phyloP scores from a whole-genome alignment of 202 grass and related monocot genomes.

The Hordeum pubiflorum region DNA sequence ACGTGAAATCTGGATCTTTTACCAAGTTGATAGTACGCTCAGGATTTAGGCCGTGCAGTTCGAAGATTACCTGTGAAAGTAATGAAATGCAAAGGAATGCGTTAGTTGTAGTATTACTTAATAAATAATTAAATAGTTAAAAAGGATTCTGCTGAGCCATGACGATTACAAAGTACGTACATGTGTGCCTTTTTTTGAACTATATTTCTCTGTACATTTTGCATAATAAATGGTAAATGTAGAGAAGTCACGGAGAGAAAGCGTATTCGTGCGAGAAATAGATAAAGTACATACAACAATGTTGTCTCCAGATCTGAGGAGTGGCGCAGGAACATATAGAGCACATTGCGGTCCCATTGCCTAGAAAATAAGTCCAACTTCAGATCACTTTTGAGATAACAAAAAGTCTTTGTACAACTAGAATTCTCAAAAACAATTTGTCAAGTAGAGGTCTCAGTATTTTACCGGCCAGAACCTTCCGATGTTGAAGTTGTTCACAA shows the following conservation, averaged over 20 bases:
- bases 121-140: too few relatives aligned
- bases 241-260: not conserved
- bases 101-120: too few relatives aligned
- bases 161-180: not conserved
- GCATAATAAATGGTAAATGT: not conserved
- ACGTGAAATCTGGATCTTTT: conserved; percentile 76
- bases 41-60: conserved; percentile 55
- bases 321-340: conserved; percentile 75
- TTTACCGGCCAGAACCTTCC: conserved; percentile 97
- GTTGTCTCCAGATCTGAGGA: conserved; percentile 72
- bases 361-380: conserved; percentile 38
- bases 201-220: too few relatives aligned
- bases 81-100: not conserved
- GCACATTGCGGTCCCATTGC: conserved; percentile 70
- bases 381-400: conserved; percentile 17
- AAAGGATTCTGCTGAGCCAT: not conserved
- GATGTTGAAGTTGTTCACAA: conserved; percentile 95
- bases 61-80: conserved; percentile 64
- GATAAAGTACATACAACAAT: conserved; percentile 47
- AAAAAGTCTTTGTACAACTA: not conserved
- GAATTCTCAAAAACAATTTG: conserved; percentile 6
- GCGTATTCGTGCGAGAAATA: not conserved
- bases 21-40: conserved; percentile 56
- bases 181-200: not conserved
- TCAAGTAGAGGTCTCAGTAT: not conserved